These are phyloP conservation scores for Leishmania gerbilli DNA, from an alignment of 208 protist species.

Conservation along the genomic window DNA sequence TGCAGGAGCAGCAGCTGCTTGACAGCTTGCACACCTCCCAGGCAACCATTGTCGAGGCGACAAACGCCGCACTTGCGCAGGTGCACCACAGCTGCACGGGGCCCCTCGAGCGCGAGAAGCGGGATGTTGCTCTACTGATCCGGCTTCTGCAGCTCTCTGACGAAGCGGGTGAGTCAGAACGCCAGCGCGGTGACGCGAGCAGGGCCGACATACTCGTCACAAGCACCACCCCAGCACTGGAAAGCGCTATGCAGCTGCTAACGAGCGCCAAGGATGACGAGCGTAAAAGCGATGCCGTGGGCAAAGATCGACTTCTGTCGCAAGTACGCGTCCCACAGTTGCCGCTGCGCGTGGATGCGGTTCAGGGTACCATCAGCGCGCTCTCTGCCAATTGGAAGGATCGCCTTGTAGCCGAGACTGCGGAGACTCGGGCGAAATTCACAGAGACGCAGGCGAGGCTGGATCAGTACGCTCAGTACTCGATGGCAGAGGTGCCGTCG, in stretches of 20 bases:
- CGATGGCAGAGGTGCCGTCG: conserved; percentile 35
- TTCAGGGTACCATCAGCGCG: conserved; percentile 12
- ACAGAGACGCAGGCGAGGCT: conserved; percentile 33
- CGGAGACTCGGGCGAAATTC: background rate
- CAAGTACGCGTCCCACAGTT: conserved; percentile 13
- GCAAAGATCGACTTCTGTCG: background rate
- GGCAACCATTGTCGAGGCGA: background rate
- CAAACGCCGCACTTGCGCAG: conserved; percentile 22
- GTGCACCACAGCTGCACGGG: background rate
- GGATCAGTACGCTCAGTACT: conserved; percentile 64
- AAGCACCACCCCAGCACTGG: conserved; percentile 16
- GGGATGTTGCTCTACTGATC: conserved; percentile 24
- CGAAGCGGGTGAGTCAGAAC: conserved; percentile 3
- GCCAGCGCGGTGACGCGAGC: background rate
- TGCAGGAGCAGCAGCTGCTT: conserved; percentile 26
- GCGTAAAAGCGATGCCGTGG: background rate
- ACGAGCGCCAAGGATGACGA: background rate
- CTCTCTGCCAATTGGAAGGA: conserved; percentile 13
- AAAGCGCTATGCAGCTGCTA: conserved; percentile 11
- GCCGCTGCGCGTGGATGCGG: background rate
- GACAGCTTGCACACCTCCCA: conserved; percentile 15
- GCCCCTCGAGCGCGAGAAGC: conserved; percentile 9
- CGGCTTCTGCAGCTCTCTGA: conserved; percentile 35
- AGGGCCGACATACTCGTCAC: conserved; percentile 1
- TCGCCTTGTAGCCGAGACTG: conserved; percentile 1